Evolutionary conservation across 2,329 filamentous ascomycete genomes (phyloP), one percentile per base, ranked within the genome.

Genomic region (Paraphoma chrysanthemicola): DNA sequence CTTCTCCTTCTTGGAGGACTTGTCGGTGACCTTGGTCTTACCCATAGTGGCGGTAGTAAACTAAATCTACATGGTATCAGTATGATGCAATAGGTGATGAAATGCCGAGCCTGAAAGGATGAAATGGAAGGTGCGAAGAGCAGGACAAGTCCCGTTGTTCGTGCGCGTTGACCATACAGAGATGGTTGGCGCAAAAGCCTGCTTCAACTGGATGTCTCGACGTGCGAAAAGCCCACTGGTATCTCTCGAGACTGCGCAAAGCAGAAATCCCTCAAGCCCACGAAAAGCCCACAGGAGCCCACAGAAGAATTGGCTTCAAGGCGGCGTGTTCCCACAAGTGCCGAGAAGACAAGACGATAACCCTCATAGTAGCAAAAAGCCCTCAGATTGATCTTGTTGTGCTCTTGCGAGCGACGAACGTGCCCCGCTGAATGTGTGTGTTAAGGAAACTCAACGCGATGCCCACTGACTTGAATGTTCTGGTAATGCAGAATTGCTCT

Each of bases 1-100:
- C 79, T 86, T 86, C 74, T 88, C 83, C 81, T 90, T 90, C 73
- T 76, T 76, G 62, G 68, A 70, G 50, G 63, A 57, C 62, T 69
- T 74, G 62, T 69, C 70, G 63, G 61, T 48, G 28, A 67, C 50
- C 66, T 77, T 78, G 51, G 69, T 69, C 64, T 78, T 78, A 44
- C 68, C 70, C 75, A 78, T 78, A 64, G 48, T 71, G 64, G 54
- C 47, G 54, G 57, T 58, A 53, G 49, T 53, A 56, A 57, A 67
- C 62, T 69, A 66, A 53, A 68, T 70, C 72, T 74, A 68, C 50
- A 47, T 62, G 44, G 53, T 61, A 69, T 76, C 60, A 75, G 73
- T 74, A 75, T 58, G 54, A 48, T 61, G 64, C 43, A 33, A 41
- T 7, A 18, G 43, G 44, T 23, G 47, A 56, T 30, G 31, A 49